Base-by-base conservation (phyloP, 1,284 basidiomycete genomes). In the Cutaneotrichosporon sp. region DNA sequence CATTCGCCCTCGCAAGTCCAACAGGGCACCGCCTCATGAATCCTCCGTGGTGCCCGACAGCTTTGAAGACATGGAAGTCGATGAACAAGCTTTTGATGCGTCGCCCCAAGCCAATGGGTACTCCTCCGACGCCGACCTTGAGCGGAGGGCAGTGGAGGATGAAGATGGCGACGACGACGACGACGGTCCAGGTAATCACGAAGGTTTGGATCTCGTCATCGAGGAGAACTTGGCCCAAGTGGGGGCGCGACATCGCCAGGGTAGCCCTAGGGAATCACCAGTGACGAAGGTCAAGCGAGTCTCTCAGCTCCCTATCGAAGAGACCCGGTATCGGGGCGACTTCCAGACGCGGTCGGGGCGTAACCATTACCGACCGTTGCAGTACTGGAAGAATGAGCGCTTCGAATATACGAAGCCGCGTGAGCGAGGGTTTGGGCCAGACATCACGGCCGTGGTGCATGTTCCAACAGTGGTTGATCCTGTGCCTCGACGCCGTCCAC, bases 351-450 rank as follows among this genome's bases (percentile, higher is more conserved):
- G 88, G 42, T 85, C 88, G 27, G 79, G 78, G 44, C 84, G 93
- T 19, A 78, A 81, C 49, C 83, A 85, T 14, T 85, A 84, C 63
- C 77, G 78, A 43, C 96, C 94, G 2, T 78, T 98, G 25, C 87
- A 90, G 35, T 96, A 81, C 77, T 98, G 96, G 96, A 82, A 90
- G n/a, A 84, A 84, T 60, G 94, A 98, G 72, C 86, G 84, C 57
- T 82, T 90, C 24, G 84, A 92, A 7, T 97, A 91, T 63, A 84
- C 83, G n/a, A n/a, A n/a, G n/a, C n/a, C n/a, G 5, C 54, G 49
- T 19, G 69, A n/a, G n/a, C n/a, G 76, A 14, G 76, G 82, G 12
- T 77, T 82, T n/a, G 83, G 87, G 8, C 84, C 92, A 1, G 84
- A 84, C 35, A 88, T 96, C 68, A 84, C 84, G 61, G 87, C 87